phyloP scores from a whole-genome alignment of 2,329 filamentous ascomycete species.

The Emergomyces pasteurianus region DNA sequence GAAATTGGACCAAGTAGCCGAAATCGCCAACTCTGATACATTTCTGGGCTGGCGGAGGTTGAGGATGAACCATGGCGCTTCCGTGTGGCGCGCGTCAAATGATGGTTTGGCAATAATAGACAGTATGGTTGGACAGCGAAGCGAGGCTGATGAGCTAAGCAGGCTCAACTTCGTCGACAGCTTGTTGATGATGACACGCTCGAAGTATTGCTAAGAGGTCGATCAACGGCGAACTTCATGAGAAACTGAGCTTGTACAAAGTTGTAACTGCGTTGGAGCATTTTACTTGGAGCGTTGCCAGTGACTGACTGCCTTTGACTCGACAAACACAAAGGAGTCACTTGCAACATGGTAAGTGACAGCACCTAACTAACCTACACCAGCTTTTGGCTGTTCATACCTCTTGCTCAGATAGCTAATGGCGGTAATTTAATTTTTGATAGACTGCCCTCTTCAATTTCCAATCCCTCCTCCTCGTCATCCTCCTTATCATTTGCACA shows the following conservation, averaged over 20 bases:
- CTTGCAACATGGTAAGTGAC: not conserved
- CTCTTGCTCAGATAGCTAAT: not conserved
- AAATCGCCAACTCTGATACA: not conserved
- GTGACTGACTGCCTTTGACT: not conserved
- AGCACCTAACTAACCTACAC: not conserved
- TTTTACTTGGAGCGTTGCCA: not conserved
- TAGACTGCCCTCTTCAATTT: slow-evolving; percentile 98
- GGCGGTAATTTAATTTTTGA: not conserved
- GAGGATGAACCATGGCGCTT: not conserved
- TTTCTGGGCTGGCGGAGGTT: not conserved
- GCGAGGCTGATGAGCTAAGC: not conserved
- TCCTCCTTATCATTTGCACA: slow-evolving; percentile 92
- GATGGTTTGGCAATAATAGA: not conserved
- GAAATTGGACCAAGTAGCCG: not conserved
- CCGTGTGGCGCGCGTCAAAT: not conserved
- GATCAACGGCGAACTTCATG: not conserved
- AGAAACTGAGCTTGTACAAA: not conserved
- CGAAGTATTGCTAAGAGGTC: not conserved
- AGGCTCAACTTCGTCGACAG: not conserved
- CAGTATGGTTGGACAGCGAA: not conserved
- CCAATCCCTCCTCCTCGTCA: slow-evolving; percentile 85
- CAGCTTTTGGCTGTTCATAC: not conserved
- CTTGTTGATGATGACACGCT: not conserved
- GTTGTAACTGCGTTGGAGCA: not conserved
- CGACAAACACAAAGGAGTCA: not conserved